Conservation (phyloP, 2,329 filamentous ascomycete genomes). For the Claviceps digitariae region DNA sequence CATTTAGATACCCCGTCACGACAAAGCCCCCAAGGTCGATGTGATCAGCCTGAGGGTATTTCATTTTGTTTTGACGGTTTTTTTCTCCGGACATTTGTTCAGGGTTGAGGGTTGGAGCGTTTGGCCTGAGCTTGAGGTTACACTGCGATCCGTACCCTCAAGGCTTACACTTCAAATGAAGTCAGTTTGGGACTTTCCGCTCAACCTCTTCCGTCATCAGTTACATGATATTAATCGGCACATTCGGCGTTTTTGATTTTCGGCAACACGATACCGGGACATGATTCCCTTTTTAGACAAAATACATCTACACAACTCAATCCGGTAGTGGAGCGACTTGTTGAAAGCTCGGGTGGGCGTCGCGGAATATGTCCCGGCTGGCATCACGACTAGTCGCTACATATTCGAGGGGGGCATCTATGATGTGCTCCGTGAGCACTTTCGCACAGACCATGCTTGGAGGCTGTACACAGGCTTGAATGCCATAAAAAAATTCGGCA, state of each 20-base stretch:
- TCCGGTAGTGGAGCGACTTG: not conserved
- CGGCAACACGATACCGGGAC: not conserved
- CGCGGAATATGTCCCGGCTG: not conserved
- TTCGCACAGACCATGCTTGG: not conserved
- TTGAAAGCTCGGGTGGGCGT: not conserved
- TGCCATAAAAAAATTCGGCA: not conserved
- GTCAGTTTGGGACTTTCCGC: not conserved
- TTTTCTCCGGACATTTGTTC: not conserved
- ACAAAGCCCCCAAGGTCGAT: slow-evolving; percentile 15
- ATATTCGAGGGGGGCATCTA: not conserved
- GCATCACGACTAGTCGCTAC: not conserved
- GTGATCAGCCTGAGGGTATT: slow-evolving; percentile 13
- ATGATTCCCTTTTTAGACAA: slow-evolving; percentile 1
- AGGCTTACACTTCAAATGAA: not conserved
- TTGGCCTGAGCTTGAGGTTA: not conserved
- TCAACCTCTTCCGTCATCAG: not conserved
- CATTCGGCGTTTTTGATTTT: slow-evolving; percentile 16
- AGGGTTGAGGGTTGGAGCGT: not conserved
- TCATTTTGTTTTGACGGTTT: slow-evolving; percentile 7
- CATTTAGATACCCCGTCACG: slow-evolving; percentile 27
- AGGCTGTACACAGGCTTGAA: not conserved
- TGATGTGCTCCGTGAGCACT: not conserved
- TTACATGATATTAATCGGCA: slow-evolving; percentile 23
- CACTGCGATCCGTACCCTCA: not conserved
- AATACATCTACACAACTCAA: not conserved